Percentiles rank a stretch among this genome's conserved stretches.
These are phyloP conservation scores for Pulveroboletus sp. DNA, from an alignment of 1,284 basidiomycete genomes.

Conservation along the genomic window DNA sequence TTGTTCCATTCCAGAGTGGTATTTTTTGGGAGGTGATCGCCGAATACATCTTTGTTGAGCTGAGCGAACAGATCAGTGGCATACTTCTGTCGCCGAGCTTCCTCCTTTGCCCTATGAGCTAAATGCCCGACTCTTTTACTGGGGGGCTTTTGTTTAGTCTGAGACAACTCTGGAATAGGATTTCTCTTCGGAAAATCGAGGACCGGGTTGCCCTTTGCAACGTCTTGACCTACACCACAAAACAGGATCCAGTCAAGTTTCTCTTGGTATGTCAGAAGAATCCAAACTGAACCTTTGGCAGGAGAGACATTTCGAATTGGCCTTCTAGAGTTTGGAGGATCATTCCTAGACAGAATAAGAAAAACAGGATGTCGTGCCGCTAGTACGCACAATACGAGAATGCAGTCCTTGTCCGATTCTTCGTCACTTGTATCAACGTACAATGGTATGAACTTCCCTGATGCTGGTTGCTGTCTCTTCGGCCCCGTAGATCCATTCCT, in stretches of 20 bases:
- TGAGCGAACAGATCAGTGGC: conserved; percentile 75
- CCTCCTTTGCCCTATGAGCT: conserved; percentile 45
- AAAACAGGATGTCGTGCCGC: not conserved
- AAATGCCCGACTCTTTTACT: conserved; percentile 37
- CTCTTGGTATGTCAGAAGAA: not conserved
- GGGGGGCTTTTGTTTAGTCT: conserved; percentile 25
- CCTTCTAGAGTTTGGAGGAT: conserved; percentile 47
- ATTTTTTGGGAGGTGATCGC: conserved; percentile 65
- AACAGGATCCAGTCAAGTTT: conserved; percentile 1
- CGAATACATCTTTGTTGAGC: conserved; percentile 78
- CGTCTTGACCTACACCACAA: conserved; percentile 5
- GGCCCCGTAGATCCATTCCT: conserved; percentile 1
- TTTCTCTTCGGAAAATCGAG: conserved; percentile 16
- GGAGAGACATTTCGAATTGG: conserved; percentile 39
- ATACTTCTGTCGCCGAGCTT: conserved; percentile 51
- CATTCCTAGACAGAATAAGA: conserved; percentile 34
- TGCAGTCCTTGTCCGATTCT: conserved; percentile 43
- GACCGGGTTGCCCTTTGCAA: conserved; percentile 1
- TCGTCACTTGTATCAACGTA: conserved; percentile 36
- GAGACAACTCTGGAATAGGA: conserved; percentile 9
- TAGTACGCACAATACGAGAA: conserved; percentile 48
- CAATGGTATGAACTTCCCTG: conserved; percentile 24
- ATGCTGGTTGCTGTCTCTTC: conserved; percentile 11
- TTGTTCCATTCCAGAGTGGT: conserved; percentile 76
- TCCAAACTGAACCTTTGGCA: conserved; percentile 11